These are phyloP conservation scores for Paxillus ammoniavirescens DNA, from an alignment of 768 basidiomycete genomes.

Conservation along the genomic window DNA sequence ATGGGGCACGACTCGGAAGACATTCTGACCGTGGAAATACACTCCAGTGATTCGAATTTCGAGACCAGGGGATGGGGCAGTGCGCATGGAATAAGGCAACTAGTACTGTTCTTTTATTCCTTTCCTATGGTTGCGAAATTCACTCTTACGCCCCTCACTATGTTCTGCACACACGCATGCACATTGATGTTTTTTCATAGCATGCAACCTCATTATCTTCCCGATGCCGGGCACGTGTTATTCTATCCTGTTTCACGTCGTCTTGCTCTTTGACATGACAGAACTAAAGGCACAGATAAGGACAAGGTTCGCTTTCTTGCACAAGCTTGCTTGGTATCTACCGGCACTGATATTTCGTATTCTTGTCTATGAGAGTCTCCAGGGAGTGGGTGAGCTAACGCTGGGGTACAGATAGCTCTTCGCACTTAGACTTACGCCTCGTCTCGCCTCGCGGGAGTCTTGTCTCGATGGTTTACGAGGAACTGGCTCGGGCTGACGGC, in stretches of 20 bases:
- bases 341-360: neutral
- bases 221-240: conserved; percentile 9
- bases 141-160: conserved; percentile 18
- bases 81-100: no score
- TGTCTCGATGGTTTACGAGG: conserved; percentile 26
- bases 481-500: no score
- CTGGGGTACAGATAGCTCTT: neutral
- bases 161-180: conserved; percentile 24
- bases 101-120: no score
- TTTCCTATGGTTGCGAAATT: no score
- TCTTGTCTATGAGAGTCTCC: no score
- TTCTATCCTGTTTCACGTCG: conserved; percentile 23
- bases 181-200: conserved; percentile 17
- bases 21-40: no score
- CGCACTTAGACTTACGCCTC: neutral
- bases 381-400: conserved; percentile 29
- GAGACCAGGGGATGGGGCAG: no score
- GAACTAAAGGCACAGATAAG: conserved; percentile 51
- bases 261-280: conserved; percentile 51
- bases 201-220: conserved; percentile 2
- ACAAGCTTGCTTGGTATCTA: neutral
- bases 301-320: conserved; percentile 36
- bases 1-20: no score
- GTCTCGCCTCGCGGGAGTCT: conserved; percentile 19
- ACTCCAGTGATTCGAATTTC: no score